These are phyloP conservation scores for Botrytis aclada DNA, from an alignment of 2,329 filamentous ascomycete species.

Conservation along the genomic window DNA sequence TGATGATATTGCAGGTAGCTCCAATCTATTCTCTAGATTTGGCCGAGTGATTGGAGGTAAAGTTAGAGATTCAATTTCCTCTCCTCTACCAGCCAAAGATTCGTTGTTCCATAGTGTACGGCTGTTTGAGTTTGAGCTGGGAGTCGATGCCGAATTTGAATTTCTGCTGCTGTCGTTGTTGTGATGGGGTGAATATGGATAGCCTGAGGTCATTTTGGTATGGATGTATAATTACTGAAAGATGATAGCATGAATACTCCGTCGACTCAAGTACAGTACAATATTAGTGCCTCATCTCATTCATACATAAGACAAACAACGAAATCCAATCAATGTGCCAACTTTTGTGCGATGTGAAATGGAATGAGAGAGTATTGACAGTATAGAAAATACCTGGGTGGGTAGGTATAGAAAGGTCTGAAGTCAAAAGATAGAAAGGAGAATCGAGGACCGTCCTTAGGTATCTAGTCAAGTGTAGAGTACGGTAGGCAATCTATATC, in stretches of 20 bases:
- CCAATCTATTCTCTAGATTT: not conserved
- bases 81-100: not conserved
- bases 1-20: not conserved
- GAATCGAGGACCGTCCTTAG: not conserved
- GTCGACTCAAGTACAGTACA: conserved; percentile 16
- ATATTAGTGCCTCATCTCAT: not conserved
- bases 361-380: not conserved
- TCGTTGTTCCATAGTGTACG: conserved; percentile 1
- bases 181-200: conserved; percentile 2
- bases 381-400: not conserved
- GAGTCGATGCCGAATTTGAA: not conserved
- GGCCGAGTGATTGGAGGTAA: conserved; percentile 12
- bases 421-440: not conserved
- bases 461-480: not conserved
- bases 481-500: not conserved
- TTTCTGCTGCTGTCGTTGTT: conserved; percentile 8
- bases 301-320: conserved; percentile 20
- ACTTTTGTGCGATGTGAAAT: not conserved
- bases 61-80: conserved; percentile 8
- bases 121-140: not conserved
- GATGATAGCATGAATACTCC: conserved; percentile 1
- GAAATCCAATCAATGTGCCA: conserved; percentile 13
- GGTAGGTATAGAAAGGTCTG: not conserved
- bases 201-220: conserved; percentile 16
- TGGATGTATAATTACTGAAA: conserved; percentile 21